Percentiles rank a stretch among this genome's conserved stretches.
Evolutionary conservation across 2,329 filamentous ascomycete species (phyloP).

Genomic region (Cladosporium velox): DNA sequence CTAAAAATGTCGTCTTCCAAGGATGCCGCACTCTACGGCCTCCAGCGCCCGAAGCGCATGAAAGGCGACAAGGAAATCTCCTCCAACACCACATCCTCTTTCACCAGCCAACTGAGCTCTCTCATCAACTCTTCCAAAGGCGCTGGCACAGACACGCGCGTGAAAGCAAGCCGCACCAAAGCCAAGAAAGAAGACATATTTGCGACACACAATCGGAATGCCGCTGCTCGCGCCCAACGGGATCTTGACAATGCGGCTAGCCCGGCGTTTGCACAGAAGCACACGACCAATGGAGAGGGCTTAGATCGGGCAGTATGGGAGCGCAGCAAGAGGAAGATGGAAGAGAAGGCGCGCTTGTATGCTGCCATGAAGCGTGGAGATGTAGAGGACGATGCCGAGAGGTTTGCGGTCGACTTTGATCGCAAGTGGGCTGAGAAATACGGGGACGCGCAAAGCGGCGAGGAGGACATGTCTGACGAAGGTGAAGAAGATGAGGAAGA

Average conservation of each 20-base stretch:
- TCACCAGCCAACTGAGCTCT: conserved; percentile 82
- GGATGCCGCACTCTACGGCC: conserved; percentile 75
- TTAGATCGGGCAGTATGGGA: conserved; percentile 60
- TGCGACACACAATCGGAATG: conserved; percentile 63
- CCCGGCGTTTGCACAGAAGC: conserved; percentile 62
- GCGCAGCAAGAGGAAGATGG: conserved; percentile 77
- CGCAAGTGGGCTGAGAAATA: conserved; percentile 80
- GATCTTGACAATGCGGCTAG: conserved; percentile 59
- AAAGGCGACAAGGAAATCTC: conserved; percentile 63
- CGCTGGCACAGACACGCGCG: conserved; percentile 41
- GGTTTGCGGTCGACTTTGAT: conserved; percentile 85
- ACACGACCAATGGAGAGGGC: conserved; percentile 61
- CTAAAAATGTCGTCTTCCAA: conserved; percentile 31
- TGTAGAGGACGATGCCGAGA: conserved; percentile 62
- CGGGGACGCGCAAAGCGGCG: conserved; percentile 47
- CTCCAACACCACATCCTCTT: conserved; percentile 73
- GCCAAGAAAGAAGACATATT: conserved; percentile 70
- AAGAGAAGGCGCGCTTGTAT: conserved; percentile 87
- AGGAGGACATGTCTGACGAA: conserved; percentile 43
- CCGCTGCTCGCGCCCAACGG: conserved; percentile 59
- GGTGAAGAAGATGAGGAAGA: conserved; percentile 45
- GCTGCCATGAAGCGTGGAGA: conserved; percentile 89
- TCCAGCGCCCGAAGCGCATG: conserved; percentile 66
- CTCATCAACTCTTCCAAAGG: conserved; percentile 63
- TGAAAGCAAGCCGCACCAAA: conserved; percentile 49